These are phyloP conservation scores for Neoarthrinium moseri DNA, from an alignment of 2,329 filamentous ascomycete species.

Conservation along the genomic window DNA sequence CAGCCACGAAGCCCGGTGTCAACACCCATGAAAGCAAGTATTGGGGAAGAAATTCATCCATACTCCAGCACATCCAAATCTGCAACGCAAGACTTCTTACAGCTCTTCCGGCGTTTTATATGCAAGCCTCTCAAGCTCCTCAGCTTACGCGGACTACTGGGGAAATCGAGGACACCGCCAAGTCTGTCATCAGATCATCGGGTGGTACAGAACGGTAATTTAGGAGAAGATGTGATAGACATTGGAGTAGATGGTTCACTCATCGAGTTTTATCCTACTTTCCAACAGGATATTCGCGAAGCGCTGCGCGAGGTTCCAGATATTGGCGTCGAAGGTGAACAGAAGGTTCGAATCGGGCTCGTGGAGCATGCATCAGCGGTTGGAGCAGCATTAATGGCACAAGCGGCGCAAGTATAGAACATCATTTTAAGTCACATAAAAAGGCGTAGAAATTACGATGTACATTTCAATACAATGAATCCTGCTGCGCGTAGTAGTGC, in stretches of 20 bases:
- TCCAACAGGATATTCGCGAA: slow-evolving; percentile 63
- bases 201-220: background rate
- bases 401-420: too few species aligned
- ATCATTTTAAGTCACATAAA: too few species aligned
- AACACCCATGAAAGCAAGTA: background rate
- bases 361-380: slow-evolving; percentile 73
- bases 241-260: slow-evolving; percentile 71
- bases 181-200: too few species aligned
- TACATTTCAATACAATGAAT: too few species aligned
- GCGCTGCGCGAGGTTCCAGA: slow-evolving; percentile 59
- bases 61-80: background rate
- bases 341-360: slow-evolving; percentile 66
- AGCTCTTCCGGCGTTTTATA: background rate
- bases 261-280: slow-evolving; percentile 71
- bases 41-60: background rate
- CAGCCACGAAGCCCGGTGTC: slow-evolving; percentile 26
- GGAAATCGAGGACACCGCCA: too few species aligned
- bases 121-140: too few species aligned
- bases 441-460: too few species aligned
- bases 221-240: slow-evolving; percentile 47
- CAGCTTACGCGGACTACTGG: background rate
- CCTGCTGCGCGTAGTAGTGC: too few species aligned
- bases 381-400: slow-evolving; percentile 68
- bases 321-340: slow-evolving; percentile 58
- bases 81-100: background rate